Conservation (phyloP, 73 alveolate species). For the Diophrys sp. region DNA sequence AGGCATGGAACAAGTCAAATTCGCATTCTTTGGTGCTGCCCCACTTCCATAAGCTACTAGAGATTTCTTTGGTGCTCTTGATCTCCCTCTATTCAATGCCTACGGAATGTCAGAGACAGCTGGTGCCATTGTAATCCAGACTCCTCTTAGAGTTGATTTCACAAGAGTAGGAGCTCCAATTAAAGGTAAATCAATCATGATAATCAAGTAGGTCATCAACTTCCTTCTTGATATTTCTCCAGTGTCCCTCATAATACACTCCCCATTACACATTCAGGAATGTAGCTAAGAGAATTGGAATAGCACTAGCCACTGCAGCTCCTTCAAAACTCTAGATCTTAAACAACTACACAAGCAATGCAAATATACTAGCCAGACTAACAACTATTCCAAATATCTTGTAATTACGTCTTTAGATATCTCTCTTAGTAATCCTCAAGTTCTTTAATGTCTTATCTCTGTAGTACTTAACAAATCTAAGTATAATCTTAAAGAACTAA, state of each 20-base stretch:
- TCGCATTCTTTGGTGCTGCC: slow-evolving; percentile 59
- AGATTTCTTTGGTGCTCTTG: slow-evolving; percentile 56
- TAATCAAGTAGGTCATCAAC: background rate
- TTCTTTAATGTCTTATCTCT: background rate
- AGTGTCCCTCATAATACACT: background rate
- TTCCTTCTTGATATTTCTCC: background rate
- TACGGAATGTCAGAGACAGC: slow-evolving; percentile 71
- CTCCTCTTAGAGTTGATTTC: background rate
- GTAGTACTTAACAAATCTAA: background rate
- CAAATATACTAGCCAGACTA: background rate
- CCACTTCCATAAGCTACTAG: slow-evolving; percentile 39
- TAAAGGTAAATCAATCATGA: background rate
- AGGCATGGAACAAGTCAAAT: slow-evolving; percentile 47
- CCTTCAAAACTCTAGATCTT: background rate
- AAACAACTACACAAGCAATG: background rate
- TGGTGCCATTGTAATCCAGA: slow-evolving; percentile 52
- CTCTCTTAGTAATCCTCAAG: background rate
- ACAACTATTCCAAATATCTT: background rate
- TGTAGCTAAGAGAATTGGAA: background rate
- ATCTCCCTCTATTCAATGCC: slow-evolving; percentile 43
- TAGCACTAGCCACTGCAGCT: background rate
- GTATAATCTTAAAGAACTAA: background rate
- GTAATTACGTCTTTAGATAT: background rate
- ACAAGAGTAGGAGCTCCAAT: slow-evolving; percentile 58
- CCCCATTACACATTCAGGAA: background rate